Evolutionary conservation across 805 yeast genomes (phyloP).

Genomic region (Cyberlindnera xishuangbannaensis): DNA sequence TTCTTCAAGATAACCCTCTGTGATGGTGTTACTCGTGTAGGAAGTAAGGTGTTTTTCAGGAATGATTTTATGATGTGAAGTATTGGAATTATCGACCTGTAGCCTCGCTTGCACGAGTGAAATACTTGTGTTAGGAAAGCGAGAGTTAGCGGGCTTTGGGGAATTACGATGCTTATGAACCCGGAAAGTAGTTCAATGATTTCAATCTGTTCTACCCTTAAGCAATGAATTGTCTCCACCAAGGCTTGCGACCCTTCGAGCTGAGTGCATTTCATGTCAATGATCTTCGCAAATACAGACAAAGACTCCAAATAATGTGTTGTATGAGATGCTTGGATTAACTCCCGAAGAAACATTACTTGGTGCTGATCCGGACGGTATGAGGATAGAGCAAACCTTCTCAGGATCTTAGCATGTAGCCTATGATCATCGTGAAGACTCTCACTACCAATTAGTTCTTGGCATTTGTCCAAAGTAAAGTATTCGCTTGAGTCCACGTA

Average conservation of each 20-base stretch:
- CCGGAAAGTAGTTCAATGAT: too few species aligned
- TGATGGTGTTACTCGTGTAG: not conserved
- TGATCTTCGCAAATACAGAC: constrained; percentile 1
- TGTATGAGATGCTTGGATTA: constrained; percentile 1
- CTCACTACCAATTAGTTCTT: too few species aligned
- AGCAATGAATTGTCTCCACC: constrained; percentile 9
- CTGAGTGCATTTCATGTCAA: constrained; percentile 5
- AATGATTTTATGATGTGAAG: constrained; percentile 11
- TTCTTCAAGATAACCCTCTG: not conserved
- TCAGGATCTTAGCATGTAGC: too few species aligned
- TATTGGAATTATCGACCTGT: constrained; percentile 14
- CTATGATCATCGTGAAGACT: too few species aligned
- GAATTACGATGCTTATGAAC: constrained; percentile 6
- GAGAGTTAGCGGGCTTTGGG: constrained; percentile 1
- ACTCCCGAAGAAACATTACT: too few species aligned
- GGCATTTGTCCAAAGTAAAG: too few species aligned
- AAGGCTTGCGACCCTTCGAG: constrained; percentile 4
- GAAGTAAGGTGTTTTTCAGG: not conserved
- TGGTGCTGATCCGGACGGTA: too few species aligned
- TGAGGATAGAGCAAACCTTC: too few species aligned
- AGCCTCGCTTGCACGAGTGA: constrained; percentile 7
- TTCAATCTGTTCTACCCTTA: constrained; percentile 5
- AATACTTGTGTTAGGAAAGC: constrained; percentile 6
- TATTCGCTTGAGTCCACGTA: too few species aligned
- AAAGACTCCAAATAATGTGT: constrained; percentile 4